A percentile compares a stretch with the other conserved stretches of the same genome.
phyloP scores from a whole-genome alignment of 2,329 filamentous ascomycete species.

The Colletotrichum nymphaeae region DNA sequence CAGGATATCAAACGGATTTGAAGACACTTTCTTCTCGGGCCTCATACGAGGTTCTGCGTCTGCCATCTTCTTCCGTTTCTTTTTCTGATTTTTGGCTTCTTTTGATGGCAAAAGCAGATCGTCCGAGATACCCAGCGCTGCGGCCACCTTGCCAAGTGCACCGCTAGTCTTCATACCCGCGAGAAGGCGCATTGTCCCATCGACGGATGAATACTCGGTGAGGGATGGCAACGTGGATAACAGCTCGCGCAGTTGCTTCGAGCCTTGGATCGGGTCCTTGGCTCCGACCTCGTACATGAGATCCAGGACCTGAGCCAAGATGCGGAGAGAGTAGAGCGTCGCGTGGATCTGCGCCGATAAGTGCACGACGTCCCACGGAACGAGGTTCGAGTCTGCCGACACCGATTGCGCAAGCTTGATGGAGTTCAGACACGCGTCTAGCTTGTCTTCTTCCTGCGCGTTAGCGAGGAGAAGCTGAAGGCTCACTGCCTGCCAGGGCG shows the following conservation, averaged over 20 bases:
- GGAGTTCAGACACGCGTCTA: constrained; percentile 43
- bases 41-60: not conserved
- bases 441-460: constrained; percentile 42
- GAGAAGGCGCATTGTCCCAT: constrained; percentile 15
- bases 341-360: constrained; percentile 70
- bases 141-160: constrained; percentile 1
- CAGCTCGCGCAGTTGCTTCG: constrained; percentile 6
- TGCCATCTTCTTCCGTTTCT: constrained; percentile 23
- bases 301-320: constrained; percentile 61
- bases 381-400: constrained; percentile 37
- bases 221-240: constrained; percentile 20
- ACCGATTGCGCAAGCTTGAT: constrained; percentile 20
- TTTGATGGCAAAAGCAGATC: constrained; percentile 20
- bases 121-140: constrained; percentile 2
- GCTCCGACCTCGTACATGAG: constrained; percentile 40
- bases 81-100: constrained; percentile 26
- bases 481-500: constrained; percentile 24
- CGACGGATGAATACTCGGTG: constrained; percentile 23
- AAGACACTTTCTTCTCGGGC: constrained; percentile 23
- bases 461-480: constrained; percentile 30
- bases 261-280: not conserved
- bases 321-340: constrained; percentile 70
- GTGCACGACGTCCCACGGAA: constrained; percentile 70
- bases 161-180: not conserved
- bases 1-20: constrained; percentile 31